Evolutionary conservation across 2,329 filamentous ascomycete species (phyloP).

Genomic region (Rhynchosporium graminicola): DNA sequence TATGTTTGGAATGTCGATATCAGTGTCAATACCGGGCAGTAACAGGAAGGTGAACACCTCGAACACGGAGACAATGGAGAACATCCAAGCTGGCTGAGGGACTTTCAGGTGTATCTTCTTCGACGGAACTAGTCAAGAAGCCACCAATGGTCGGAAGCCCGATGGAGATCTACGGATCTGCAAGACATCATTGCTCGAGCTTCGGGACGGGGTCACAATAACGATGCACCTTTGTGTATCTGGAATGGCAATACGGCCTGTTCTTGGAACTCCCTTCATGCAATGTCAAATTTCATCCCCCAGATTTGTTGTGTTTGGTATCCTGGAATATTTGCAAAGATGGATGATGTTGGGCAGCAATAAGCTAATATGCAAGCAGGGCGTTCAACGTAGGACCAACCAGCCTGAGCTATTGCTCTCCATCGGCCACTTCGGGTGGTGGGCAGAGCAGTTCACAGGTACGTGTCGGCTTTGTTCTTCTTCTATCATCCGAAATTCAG

Average conservation of each 20-base stretch:
- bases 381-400: constrained; percentile 37
- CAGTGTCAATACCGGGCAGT: constrained; percentile 18
- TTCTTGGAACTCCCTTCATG: background rate
- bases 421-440: constrained; percentile 61
- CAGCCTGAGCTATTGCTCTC: constrained; percentile 58
- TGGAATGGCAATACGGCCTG: background rate
- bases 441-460: constrained; percentile 62
- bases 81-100: background rate
- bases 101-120: background rate
- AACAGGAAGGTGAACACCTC: background rate
- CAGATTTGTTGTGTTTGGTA: background rate
- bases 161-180: background rate
- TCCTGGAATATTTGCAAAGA: background rate
- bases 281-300: background rate
- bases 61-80: background rate
- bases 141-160: constrained; percentile 7
- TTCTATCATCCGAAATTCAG: background rate
- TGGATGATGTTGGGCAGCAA: background rate
- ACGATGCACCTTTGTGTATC: constrained; percentile 11
- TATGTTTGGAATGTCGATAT: constrained; percentile 23
- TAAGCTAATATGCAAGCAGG: constrained; percentile 34
- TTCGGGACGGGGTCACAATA: constrained; percentile 6
- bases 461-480: constrained; percentile 43
- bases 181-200: constrained; percentile 2
- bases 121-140: background rate